Percentiles rank a stretch among this genome's conserved stretches.
These are phyloP conservation scores for Prunus mume DNA, from an alignment of 306 rosid species.

Conservation along the genomic window DNA sequence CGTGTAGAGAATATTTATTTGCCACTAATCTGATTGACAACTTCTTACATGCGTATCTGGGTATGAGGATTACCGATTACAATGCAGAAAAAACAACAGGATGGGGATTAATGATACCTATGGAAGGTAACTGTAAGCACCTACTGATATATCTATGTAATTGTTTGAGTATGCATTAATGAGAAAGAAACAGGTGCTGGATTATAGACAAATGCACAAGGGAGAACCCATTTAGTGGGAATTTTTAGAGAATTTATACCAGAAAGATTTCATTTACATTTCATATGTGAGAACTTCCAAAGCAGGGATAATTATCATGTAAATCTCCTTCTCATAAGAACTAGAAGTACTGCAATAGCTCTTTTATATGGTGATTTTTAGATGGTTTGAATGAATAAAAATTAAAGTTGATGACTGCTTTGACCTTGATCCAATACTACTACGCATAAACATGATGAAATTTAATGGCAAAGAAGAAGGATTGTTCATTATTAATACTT, in stretches of 20 bases:
- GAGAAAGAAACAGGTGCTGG: background rate
- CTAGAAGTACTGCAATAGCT: background rate
- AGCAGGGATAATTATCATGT: background rate
- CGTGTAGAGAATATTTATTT: background rate
- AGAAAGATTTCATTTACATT: background rate
- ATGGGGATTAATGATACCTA: background rate
- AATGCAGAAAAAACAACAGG: background rate
- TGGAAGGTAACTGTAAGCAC: background rate
- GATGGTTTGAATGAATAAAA: too few species aligned
- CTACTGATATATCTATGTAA: background rate
- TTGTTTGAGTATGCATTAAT: background rate
- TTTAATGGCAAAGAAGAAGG: too few species aligned
- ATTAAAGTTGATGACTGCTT: background rate
- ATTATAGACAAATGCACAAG: background rate
- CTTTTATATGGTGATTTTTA: background rate
- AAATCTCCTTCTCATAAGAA: background rate
- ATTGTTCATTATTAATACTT: too few species aligned
- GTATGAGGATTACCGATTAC: background rate
- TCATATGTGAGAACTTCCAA: background rate
- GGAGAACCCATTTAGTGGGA: background rate
- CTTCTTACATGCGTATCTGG: background rate
- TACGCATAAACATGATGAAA: background rate
- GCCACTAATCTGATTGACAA: background rate
- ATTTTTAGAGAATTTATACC: background rate
- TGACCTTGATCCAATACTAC: background rate